These are phyloP conservation scores for Ottelia alismoides DNA, from an alignment of 106 monocot species.

Conservation along the genomic window DNA sequence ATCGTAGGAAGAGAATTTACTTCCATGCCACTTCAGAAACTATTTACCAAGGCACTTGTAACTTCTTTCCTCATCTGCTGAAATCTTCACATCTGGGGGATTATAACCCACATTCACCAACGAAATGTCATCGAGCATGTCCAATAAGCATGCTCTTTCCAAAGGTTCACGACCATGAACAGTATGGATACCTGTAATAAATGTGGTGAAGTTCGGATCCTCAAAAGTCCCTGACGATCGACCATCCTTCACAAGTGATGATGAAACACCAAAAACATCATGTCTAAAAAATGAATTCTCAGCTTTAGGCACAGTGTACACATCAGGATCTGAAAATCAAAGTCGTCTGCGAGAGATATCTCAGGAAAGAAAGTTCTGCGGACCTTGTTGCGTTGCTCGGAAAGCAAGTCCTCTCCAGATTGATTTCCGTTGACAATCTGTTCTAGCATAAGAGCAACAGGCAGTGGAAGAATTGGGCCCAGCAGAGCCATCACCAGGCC, in stretches of 20 bases:
- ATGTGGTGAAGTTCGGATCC: constrained; percentile 44
- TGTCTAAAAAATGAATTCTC: constrained; percentile 44
- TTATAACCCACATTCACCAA: constrained; percentile 42
- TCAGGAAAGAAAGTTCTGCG: constrained; percentile 24
- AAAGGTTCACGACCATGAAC: constrained; percentile 1
- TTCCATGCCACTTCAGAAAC: constrained; percentile 42
- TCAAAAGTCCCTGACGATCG: background rate
- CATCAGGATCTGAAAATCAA: constrained; percentile 11
- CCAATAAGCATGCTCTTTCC: constrained; percentile 1
- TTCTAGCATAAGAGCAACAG: constrained; percentile 43
- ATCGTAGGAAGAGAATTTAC: constrained; percentile 46
- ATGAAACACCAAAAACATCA: too few species aligned
- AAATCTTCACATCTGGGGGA: constrained; percentile 11
- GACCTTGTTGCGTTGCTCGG: constrained; percentile 14
- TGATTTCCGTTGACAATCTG: background rate
- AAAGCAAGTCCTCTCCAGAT: constrained; percentile 16
- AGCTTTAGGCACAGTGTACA: constrained; percentile 14
- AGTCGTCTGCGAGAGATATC: constrained; percentile 27
- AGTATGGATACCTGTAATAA: constrained; percentile 37
- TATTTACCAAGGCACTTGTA: constrained; percentile 39
- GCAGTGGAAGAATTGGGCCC: constrained; percentile 71
- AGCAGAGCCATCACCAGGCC: constrained; percentile 31
- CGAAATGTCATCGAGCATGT: constrained; percentile 40
- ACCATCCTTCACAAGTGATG: too few species aligned
- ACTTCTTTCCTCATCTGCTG: constrained; percentile 24